Percentiles rank a stretch among this genome's conserved stretches.
Evolutionary conservation across 495 filamentous ascomycete species (phyloP).

Genomic region (Neohortaea acidophila): DNA sequence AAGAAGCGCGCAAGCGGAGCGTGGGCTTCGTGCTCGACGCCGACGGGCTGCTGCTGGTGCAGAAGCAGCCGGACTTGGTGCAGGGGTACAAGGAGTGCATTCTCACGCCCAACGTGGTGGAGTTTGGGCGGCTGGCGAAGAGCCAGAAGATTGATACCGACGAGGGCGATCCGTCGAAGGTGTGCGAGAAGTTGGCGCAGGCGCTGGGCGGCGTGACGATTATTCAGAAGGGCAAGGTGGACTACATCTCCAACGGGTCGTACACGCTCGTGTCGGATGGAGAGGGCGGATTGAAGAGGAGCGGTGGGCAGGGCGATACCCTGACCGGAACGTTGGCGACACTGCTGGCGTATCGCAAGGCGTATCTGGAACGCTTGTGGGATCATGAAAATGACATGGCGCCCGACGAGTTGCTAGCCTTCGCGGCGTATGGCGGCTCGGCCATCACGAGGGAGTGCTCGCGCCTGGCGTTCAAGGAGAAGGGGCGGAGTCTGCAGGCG

Average conservation of each 20-base stretch:
- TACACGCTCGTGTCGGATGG: conserved; percentile 57
- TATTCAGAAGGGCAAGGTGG: conserved; percentile 73
- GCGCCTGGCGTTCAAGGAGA: conserved; percentile 69
- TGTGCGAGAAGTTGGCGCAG: conserved; percentile 56
- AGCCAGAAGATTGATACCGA: conserved; percentile 46
- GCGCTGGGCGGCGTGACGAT: conserved; percentile 81
- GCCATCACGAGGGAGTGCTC: conserved; percentile 85
- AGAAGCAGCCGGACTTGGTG: conserved; percentile 59
- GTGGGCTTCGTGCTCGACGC: conserved; percentile 86
- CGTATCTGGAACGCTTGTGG: conserved; percentile 76
- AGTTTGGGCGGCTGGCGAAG: conserved; percentile 73
- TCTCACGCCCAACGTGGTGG: conserved; percentile 85
- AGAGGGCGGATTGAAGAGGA: conserved; percentile 71
- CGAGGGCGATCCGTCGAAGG: conserved; percentile 34
- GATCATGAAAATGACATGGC: conserved; percentile 45
- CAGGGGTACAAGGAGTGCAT: conserved; percentile 72
- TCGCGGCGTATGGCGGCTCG: conserved; percentile 77
- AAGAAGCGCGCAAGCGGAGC: conserved; percentile 53
- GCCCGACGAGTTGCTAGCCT: conserved; percentile 49
- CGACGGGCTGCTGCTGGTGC: conserved; percentile 68
- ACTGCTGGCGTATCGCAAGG: conserved; percentile 69
- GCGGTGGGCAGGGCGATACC: conserved; percentile 91
- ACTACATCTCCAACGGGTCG: conserved; percentile 73
- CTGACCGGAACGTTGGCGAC: conserved; percentile 82
- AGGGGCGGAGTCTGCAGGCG: conserved; percentile 80